Conservation (phyloP, 768 basidiomycete genomes). For the Mycena maculata region DNA sequence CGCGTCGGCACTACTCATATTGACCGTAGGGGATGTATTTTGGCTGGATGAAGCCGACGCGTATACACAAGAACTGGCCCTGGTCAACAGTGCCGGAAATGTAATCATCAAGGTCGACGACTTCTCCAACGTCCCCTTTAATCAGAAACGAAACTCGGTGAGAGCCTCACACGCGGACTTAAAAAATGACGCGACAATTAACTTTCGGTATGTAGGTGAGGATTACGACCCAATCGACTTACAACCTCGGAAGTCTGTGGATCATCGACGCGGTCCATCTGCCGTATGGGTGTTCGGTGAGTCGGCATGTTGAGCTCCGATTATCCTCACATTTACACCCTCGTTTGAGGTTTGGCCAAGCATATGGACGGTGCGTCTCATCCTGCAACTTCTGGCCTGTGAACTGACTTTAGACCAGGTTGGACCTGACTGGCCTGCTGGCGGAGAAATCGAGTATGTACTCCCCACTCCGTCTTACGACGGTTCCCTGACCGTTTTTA, state of each 20-base stretch:
- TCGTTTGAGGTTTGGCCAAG: conserved; percentile 57
- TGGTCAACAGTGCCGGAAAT: conserved; percentile 59
- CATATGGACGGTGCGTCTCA: conserved; percentile 57
- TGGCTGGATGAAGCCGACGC: conserved; percentile 56
- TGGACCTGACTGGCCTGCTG: conserved; percentile 55
- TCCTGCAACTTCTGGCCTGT: neutral
- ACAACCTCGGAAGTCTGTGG: conserved; percentile 56
- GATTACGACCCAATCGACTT: conserved; percentile 56
- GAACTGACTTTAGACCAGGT: conserved; percentile 29
- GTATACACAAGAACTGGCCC: conserved; percentile 55
- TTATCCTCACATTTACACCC: conserved; percentile 1
- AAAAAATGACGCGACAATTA: neutral
- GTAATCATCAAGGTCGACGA: conserved; percentile 75
- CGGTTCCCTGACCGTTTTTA: neutral
- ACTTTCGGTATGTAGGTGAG: conserved; percentile 51
- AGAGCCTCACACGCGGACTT: conserved; percentile 34
- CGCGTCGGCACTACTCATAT: neutral
- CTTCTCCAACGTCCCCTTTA: conserved; percentile 57
- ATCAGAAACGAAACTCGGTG: conserved; percentile 71
- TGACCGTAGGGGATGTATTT: conserved; percentile 57
- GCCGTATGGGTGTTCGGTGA: conserved; percentile 64
- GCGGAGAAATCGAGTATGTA: conserved; percentile 61
- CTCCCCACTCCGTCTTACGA: neutral
- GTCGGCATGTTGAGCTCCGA: conserved; percentile 28
- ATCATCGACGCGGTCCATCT: conserved; percentile 60